Conservation (phyloP, 2,329 filamentous ascomycete genomes). For the Botrytis pseudocinerea region DNA sequence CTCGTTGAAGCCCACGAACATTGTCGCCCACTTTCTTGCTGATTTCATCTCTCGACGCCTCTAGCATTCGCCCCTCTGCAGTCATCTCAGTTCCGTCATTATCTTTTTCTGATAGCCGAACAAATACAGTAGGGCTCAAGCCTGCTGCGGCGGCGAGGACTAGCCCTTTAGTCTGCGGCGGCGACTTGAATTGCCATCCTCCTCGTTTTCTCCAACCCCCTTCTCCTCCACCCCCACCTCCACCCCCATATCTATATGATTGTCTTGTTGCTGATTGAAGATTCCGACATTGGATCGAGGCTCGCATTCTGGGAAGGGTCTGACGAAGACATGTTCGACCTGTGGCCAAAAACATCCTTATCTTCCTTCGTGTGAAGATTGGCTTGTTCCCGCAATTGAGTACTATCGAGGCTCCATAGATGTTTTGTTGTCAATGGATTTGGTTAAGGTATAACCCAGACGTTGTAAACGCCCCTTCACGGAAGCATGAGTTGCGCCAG, state of each 20-base stretch:
- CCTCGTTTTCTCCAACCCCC: not conserved
- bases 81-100: conserved; percentile 62
- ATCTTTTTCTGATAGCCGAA: conserved; percentile 58
- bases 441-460: not conserved
- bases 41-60: conserved; percentile 76
- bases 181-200: conserved; percentile 25
- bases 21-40: conserved; percentile 65
- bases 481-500: not conserved
- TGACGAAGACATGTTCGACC: conserved; percentile 49
- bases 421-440: not conserved
- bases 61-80: conserved; percentile 82
- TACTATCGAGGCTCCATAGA: conserved; percentile 37
- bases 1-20: conserved; percentile 57
- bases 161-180: conserved; percentile 26
- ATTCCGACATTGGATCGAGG: conserved; percentile 33
- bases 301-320: conserved; percentile 39
- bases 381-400: not conserved
- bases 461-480: not conserved
- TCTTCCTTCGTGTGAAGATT: conserved; percentile 35
- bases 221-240: conserved; percentile 13
- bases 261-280: conserved; percentile 26
- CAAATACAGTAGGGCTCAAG: conserved; percentile 58
- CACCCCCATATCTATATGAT: conserved; percentile 25
- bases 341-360: conserved; percentile 49
- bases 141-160: conserved; percentile 34